These are phyloP conservation scores for Microstegium vimineum DNA, from an alignment of 176 grass and related monocot genomes.

Conservation along the genomic window DNA sequence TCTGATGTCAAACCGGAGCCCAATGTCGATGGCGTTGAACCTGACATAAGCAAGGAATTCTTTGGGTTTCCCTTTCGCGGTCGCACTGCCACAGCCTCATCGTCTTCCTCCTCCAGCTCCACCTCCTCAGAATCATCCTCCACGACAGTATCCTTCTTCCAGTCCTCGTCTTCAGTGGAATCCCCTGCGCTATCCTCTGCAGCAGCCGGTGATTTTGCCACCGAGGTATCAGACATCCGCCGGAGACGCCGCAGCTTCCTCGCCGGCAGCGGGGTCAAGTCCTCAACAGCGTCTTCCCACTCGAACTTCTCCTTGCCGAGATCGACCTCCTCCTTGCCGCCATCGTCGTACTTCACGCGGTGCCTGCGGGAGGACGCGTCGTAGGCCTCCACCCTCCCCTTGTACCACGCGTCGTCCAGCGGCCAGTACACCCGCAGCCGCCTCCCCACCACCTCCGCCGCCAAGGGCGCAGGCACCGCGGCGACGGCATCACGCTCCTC, in stretches of 20 bases:
- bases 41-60: conserved; percentile 14
- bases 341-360: conserved; percentile 66
- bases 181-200: conserved; percentile 30
- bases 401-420: conserved; percentile 79
- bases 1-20: conserved; percentile 6
- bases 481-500: background rate
- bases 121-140: conserved; percentile 68
- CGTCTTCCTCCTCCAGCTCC: conserved; percentile 59
- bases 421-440: conserved; percentile 85
- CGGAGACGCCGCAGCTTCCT: conserved; percentile 80
- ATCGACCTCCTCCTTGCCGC: conserved; percentile 72
- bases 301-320: conserved; percentile 66
- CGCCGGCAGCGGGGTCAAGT: background rate
- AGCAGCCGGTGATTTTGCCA: conserved; percentile 11
- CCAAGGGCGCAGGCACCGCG: background rate
- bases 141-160: conserved; percentile 36
- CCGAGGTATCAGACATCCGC: conserved; percentile 44
- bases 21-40: background rate
- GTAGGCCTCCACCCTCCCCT: conserved; percentile 57
- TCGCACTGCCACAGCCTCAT: conserved; percentile 36
- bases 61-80: conserved; percentile 34
- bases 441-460: conserved; percentile 52
- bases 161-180: conserved; percentile 76
- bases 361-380: conserved; percentile 43
- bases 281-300: conserved; percentile 43